phyloP scores from a whole-genome alignment of 768 basidiomycete genomes.

The Mycena galericulata region DNA sequence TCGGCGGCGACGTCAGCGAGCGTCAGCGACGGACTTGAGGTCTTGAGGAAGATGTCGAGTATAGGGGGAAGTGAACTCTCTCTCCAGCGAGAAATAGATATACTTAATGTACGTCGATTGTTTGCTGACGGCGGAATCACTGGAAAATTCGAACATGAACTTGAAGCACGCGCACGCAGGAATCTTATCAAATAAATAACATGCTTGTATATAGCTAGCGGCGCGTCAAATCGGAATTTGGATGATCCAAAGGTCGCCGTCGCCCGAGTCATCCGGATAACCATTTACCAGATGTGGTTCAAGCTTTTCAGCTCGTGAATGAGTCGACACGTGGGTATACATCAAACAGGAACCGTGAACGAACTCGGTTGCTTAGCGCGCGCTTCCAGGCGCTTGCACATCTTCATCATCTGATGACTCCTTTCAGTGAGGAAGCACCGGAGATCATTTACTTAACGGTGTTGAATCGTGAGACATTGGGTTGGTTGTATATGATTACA shows the following conservation, averaged over 20 bases:
- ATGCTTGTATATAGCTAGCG: too few relatives aligned
- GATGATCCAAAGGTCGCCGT: conserved; percentile 13
- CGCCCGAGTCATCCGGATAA: too few relatives aligned
- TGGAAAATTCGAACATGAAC: too few relatives aligned
- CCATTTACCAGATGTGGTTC: background rate
- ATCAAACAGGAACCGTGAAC: conserved; percentile 27
- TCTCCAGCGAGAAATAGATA: background rate
- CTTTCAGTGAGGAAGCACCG: conserved; percentile 4
- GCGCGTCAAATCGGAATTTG: background rate
- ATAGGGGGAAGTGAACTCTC: conserved; percentile 9
- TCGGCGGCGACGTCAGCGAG: conserved; percentile 5
- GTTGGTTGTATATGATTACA: background rate
- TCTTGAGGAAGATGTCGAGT: background rate
- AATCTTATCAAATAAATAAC: too few relatives aligned
- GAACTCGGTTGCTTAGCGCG: background rate
- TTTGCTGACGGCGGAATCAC: too few relatives aligned
- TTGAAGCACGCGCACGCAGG: too few relatives aligned
- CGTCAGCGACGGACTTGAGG: too few relatives aligned
- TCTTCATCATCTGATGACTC: background rate
- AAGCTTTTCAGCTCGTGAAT: background rate
- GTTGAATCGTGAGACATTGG: background rate
- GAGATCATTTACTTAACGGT: background rate
- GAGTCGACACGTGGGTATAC: background rate
- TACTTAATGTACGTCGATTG: too few relatives aligned
- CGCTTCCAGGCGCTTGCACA: conserved; percentile 8